Conservation (phyloP, 495 filamentous ascomycete species). For the Aspergillus wentii region DNA sequence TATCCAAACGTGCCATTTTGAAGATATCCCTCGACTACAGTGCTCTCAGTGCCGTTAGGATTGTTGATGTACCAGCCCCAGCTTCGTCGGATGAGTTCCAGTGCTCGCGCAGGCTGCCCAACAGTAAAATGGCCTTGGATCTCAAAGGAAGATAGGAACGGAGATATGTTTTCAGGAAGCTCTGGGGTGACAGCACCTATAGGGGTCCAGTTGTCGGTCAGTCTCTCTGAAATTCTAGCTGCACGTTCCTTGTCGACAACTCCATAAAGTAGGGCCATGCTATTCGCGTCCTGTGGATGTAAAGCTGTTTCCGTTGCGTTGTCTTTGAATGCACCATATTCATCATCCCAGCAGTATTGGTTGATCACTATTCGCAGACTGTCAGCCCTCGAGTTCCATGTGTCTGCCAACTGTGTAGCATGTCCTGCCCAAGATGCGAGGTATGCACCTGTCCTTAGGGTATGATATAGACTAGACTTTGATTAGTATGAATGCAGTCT, state of each 20-base stretch:
- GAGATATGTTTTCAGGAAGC: conserved; percentile 53
- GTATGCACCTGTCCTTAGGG: conserved; percentile 42
- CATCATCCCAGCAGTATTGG: conserved; percentile 44
- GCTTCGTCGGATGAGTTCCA: conserved; percentile 52
- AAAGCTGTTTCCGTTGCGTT: conserved; percentile 44
- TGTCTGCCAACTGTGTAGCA: conserved; percentile 33
- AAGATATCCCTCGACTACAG: conserved; percentile 56
- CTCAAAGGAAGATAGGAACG: conserved; percentile 59
- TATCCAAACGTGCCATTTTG: conserved; percentile 53
- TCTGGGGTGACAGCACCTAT: conserved; percentile 57
- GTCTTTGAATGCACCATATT: conserved; percentile 52
- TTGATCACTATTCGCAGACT: conserved; percentile 39
- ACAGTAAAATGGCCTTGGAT: conserved; percentile 53
- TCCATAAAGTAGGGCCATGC: conserved; percentile 37
- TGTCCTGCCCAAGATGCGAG: conserved; percentile 48
- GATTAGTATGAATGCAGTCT: conserved; percentile 3
- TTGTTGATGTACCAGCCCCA: conserved; percentile 63
- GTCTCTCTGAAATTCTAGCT: conserved; percentile 35
- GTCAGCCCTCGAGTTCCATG: conserved; percentile 35
- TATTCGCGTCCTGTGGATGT: conserved; percentile 51
- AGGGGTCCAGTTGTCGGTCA: conserved; percentile 50
- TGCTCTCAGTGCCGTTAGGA: conserved; percentile 55
- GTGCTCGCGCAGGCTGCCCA: conserved; percentile 36
- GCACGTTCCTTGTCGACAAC: conserved; percentile 30
- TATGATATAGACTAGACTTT: conserved; percentile 38